A percentile compares a stretch with the other conserved stretches of the same genome.
Conservation (phyloP, 2,329 filamentous ascomycete species). For the Nectriaceae sp. region DNA sequence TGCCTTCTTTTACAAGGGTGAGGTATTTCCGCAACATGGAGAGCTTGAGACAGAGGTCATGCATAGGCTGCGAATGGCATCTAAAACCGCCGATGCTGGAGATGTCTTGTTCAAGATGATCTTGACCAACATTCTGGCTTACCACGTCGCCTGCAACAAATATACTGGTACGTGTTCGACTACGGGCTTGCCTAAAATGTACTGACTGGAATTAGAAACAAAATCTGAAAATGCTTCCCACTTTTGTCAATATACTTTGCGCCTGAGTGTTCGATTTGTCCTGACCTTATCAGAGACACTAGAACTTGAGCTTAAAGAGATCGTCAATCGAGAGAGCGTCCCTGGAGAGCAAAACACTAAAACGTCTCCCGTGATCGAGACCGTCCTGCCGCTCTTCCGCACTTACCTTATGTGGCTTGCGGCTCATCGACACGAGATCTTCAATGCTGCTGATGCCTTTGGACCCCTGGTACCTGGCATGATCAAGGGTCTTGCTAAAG, state of each 20-base stretch:
- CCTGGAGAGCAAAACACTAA: slow-evolving; percentile 26
- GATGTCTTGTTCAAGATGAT: slow-evolving; percentile 75
- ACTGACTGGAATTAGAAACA: slow-evolving; percentile 39
- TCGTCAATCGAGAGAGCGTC: slow-evolving; percentile 25
- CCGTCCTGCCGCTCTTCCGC: slow-evolving; percentile 54
- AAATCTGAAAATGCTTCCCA: slow-evolving; percentile 46
- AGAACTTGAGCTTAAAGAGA: slow-evolving; percentile 66
- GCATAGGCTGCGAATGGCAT: slow-evolving; percentile 70
- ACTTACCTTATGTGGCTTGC: slow-evolving; percentile 57
- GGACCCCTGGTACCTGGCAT: slow-evolving; percentile 48
- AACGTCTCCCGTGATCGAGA: slow-evolving; percentile 41
- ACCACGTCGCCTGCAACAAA: slow-evolving; percentile 61
- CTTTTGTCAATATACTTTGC: slow-evolving; percentile 67
- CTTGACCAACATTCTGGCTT: slow-evolving; percentile 83
- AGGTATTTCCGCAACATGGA: slow-evolving; percentile 71
- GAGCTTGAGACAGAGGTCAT: slow-evolving; percentile 87
- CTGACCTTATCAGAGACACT: slow-evolving; percentile 71
- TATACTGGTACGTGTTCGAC: slow-evolving; percentile 34
- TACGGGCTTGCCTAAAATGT: no score
- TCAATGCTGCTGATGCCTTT: slow-evolving; percentile 47
- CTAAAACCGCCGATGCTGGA: slow-evolving; percentile 68
- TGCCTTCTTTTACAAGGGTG: slow-evolving; percentile 78
- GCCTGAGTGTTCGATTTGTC: slow-evolving; percentile 78
- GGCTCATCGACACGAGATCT: slow-evolving; percentile 46
- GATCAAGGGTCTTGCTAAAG: slow-evolving; percentile 47